Base-by-base conservation (phyloP, 352 stramenopile genomes). In the Globisporangium uncinulatum region DNA sequence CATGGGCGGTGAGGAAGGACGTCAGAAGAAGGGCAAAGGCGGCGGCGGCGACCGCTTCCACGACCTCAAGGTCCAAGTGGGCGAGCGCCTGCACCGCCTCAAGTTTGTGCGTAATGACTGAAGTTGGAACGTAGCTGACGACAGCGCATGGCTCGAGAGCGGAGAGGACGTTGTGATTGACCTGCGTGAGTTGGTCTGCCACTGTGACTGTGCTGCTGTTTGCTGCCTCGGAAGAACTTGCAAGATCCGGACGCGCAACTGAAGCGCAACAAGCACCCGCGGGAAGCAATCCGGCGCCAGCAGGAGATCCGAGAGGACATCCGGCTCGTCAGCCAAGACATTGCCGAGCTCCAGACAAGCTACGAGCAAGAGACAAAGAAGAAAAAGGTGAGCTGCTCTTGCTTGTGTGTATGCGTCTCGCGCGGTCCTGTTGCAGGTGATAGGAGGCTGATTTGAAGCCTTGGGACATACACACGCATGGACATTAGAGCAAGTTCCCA, bases 251-350 rank as follows among this genome's bases (percentile, higher is more conserved):
- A 90, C 29, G 72, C 65, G 9, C 71, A 75, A 46, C 13, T 69
- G 52, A 92, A 87, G 58, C 62, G 72, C 58, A 79, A 69, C 45
- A 89, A 89, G 55, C 82, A 92, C 57, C 82, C 82, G 41, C 77
- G 84, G 17, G 82, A 94, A 70, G 80, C 76, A 46, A 92, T 94
- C 41, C 69, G 77, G 51, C 67, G 82, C 15, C 82, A 94, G 57
- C 82, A 91, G 55, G 79, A 89, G 57, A 86, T 93, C 52, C 70
- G 80, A 57, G 81, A 94, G 56, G 83, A 94, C 48, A 84, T 92
- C 49, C 83, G 79, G 1, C 65, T 90, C 11, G 73, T 88, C 6
- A 69, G 73, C 6, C 69, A 89, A 42, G 85, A 94, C 47, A 86
- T 93, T 52, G 74, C 73, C 45, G 83, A 92, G 59, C 76, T 92